Conservation (phyloP, 192 early-diverging fungal genomes). For the Entomortierella lignicola region DNA sequence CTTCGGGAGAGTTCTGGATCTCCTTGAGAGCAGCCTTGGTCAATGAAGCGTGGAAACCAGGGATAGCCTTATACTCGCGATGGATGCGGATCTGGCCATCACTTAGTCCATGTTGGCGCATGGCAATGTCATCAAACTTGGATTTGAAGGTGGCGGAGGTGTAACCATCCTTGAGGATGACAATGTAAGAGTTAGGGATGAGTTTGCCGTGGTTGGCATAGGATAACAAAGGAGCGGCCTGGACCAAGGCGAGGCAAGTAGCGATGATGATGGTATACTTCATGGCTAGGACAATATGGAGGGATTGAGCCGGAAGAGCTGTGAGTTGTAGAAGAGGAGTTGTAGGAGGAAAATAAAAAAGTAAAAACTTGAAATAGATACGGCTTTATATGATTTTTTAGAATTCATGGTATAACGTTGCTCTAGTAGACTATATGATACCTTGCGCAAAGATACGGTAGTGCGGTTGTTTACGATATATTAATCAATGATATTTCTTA, state of each 20-base stretch:
- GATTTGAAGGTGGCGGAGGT: slow-evolving; percentile 10
- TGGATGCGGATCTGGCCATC: slow-evolving; percentile 63
- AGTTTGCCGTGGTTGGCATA: slow-evolving; percentile 7
- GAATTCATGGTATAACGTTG: too few species aligned
- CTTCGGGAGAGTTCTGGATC: too few species aligned
- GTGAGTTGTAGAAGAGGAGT: too few species aligned
- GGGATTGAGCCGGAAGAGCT: not conserved
- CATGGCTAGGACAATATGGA: too few species aligned
- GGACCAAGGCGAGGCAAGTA: slow-evolving; percentile 22
- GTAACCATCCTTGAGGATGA: slow-evolving; percentile 34
- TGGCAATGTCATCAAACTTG: slow-evolving; percentile 59
- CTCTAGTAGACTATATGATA: too few species aligned
- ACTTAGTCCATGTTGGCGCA: slow-evolving; percentile 56
- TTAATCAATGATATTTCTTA: too few species aligned
- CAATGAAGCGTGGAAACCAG: slow-evolving; percentile 25
- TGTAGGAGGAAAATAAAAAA: too few species aligned
- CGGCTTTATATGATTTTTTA: too few species aligned
- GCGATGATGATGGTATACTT: slow-evolving; percentile 37
- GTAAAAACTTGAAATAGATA: too few species aligned
- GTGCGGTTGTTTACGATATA: too few species aligned
- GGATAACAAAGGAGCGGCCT: slow-evolving; percentile 30
- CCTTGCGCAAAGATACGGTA: too few species aligned
- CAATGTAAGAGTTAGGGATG: slow-evolving; percentile 72
- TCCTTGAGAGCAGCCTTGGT: slow-evolving; percentile 40
- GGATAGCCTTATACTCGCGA: slow-evolving; percentile 55